A percentile compares a stretch with the other conserved stretches of the same genome.
These are phyloP conservation scores for Phialemonium atrogriseum DNA, from an alignment of 2,329 filamentous ascomycete genomes.

Conservation along the genomic window DNA sequence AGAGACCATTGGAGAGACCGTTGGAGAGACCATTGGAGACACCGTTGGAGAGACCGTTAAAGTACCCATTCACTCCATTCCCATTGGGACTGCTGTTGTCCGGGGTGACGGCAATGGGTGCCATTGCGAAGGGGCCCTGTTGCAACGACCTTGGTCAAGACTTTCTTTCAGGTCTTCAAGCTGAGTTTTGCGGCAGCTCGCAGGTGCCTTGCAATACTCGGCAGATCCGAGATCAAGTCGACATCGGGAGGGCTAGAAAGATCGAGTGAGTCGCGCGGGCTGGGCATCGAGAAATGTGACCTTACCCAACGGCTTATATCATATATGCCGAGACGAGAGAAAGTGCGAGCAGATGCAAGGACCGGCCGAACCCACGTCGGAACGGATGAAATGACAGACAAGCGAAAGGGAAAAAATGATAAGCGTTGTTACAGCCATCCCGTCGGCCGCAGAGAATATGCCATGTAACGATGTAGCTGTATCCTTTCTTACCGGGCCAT, in stretches of 20 bases:
- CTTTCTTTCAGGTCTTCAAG: slow-evolving; percentile 1
- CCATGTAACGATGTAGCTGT: slow-evolving; percentile 1
- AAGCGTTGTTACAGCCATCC: neutral
- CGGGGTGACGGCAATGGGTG: slow-evolving; percentile 20
- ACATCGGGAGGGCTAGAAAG: slow-evolving; percentile 2
- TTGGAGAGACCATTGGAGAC: slow-evolving; percentile 1
- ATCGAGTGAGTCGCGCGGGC: neutral
- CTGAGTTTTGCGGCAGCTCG: neutral
- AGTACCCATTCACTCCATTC: slow-evolving; percentile 17
- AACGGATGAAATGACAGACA: neutral
- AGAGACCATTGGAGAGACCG: slow-evolving; percentile 8
- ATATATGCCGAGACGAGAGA: slow-evolving; percentile 13
- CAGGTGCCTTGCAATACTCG: slow-evolving; percentile 3
- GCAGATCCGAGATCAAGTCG: neutral
- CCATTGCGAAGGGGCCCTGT: slow-evolving; percentile 13
- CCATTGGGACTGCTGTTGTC: slow-evolving; percentile 19
- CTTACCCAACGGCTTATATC: slow-evolving; percentile 14
- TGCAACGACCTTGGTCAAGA: no score
- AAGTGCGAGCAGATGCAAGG: neutral
- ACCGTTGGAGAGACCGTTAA: slow-evolving; percentile 9
- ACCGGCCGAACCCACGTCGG: no score
- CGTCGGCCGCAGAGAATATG: slow-evolving; percentile 1
- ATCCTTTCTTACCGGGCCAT: no score
- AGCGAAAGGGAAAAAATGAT: neutral
- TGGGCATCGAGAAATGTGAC: slow-evolving; percentile 7